Evolutionary conservation across 306 rosid species (phyloP).

Genomic region (Pachyrhizus erosus): DNA sequence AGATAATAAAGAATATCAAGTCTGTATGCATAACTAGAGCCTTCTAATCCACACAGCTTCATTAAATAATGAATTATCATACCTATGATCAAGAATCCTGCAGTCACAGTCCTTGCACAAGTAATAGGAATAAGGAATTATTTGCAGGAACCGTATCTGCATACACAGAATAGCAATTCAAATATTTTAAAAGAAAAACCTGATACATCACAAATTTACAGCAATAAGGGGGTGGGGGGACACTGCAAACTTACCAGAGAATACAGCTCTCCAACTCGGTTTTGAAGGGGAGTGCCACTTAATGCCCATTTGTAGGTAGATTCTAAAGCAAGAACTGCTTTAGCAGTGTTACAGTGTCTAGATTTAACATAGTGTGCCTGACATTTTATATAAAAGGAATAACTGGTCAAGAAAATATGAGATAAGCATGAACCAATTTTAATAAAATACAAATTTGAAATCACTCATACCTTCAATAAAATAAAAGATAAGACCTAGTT

Average conservation of each 20-base stretch:
- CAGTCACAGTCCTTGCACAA: conserved; percentile 97
- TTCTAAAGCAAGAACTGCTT: conserved; percentile 83
- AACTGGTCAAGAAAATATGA: conserved; percentile 22
- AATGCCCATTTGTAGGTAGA: conserved; percentile 92
- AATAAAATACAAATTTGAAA: neutral
- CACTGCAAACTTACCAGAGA: conserved; percentile 66
- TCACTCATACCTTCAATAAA: conserved; percentile 1
- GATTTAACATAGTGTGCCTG: conserved; percentile 90
- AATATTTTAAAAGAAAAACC: conserved; percentile 34
- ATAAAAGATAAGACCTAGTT: neutral
- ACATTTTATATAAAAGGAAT: neutral
- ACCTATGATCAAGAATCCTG: conserved; percentile 83
- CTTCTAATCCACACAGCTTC: neutral
- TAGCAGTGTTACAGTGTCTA: conserved; percentile 74
- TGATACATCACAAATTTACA: neutral
- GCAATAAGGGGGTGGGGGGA: neutral
- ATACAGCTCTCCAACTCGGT: conserved; percentile 84
- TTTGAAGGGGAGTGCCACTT: conserved; percentile 96
- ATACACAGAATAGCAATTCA: conserved; percentile 38
- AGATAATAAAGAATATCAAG: neutral
- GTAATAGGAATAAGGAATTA: conserved; percentile 81
- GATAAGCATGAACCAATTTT: neutral
- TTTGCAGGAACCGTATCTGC: conserved; percentile 87
- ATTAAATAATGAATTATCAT: conserved; percentile 34
- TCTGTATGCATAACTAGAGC: neutral